Base-by-base conservation (phyloP, 495 filamentous ascomycete species). In the Penicillium canariense region DNA sequence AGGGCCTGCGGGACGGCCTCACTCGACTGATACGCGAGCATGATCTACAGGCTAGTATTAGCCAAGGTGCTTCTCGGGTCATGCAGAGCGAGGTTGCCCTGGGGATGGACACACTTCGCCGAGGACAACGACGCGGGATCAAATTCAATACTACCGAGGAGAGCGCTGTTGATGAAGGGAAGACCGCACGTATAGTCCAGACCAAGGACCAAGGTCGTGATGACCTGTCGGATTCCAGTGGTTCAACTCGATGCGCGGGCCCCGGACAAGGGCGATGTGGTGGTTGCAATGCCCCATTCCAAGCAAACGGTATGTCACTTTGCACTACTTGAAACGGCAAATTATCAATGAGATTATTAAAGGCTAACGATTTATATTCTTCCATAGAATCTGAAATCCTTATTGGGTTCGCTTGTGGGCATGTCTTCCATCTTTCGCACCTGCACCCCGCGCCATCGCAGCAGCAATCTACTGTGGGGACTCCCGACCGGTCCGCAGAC, bases 1-100 rank as follows among this genome's bases (percentile, higher is more conserved):
- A 93, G 54, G 94, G 94, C 2, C 76, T 98, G 14, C 76, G 89
- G 23, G 89, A 93, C 25, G 94, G 91, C 0, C 75, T 98, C 2
- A 86, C 84, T 27, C 82, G 89, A 20, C 87, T 97, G 77, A 83
- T 98, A 62, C 84, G 89, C 50, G 94, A 97, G 71, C 90, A 95
- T 60, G 93, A 96, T 55, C 86, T 98, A 31, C 94, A 97, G 70
- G 83, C 85, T 55, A 90, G 84, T 61, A 96, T 98, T 57, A 90
- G 87, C 56, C 86, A 88, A 26, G 95, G 95, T 7, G 95, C 92
- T 10, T 91, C 94, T 0, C 81, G 84, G 30, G 91, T 97, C 6
- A 78, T 97, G 23, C 75, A 90, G 20, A 87, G 90, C 32, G 94
- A 97, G 69, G 93, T 98, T 4, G 87, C 85, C 3, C 76, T 81